These are phyloP conservation scores for Sphenostylis stenocarpa DNA, from an alignment of 306 rosid genomes.

Conservation along the genomic window DNA sequence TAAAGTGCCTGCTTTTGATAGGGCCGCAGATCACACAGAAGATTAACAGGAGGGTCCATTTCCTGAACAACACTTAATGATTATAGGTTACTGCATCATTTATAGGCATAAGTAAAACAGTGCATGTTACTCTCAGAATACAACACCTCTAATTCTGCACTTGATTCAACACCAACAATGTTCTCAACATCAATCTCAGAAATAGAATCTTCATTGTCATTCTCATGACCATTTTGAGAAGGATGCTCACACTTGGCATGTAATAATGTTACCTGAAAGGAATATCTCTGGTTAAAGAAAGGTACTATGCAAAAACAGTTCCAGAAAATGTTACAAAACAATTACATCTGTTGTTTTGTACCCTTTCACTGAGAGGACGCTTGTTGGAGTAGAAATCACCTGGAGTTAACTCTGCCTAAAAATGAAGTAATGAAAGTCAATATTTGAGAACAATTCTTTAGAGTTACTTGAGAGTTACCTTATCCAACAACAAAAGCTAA, in stretches of 20 bases:
- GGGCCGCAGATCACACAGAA: conserved; percentile 79
- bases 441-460: conserved; percentile 17
- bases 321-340: conserved; percentile 8
- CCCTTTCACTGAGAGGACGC: conserved; percentile 69
- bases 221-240: conserved; percentile 55
- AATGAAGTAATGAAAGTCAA: conserved; percentile 28
- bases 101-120: conserved; percentile 21
- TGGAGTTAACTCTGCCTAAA: conserved; percentile 88
- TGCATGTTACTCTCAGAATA: conserved; percentile 28
- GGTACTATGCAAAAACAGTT: conserved; percentile 12
- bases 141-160: conserved; percentile 83
- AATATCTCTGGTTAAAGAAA: conserved; percentile 46
- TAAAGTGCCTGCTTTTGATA: conserved; percentile 93
- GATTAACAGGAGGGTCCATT: conserved; percentile 80
- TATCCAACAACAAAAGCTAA: conserved; percentile 10
- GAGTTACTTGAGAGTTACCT: conserved; percentile 10
- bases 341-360: conserved; percentile 16
- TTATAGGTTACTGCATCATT: conserved; percentile 32
- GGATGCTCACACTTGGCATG: conserved; percentile 49
- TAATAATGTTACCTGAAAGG: conserved; percentile 50
- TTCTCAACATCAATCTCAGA: conserved; percentile 78
- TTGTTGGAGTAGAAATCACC: conserved; percentile 73
- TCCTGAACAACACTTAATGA: conserved; percentile 53
- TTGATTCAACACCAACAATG: conserved; percentile 81
- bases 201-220: conserved; percentile 59